Conservation (phyloP, 768 basidiomycete species). For the Podaxis sp. region DNA sequence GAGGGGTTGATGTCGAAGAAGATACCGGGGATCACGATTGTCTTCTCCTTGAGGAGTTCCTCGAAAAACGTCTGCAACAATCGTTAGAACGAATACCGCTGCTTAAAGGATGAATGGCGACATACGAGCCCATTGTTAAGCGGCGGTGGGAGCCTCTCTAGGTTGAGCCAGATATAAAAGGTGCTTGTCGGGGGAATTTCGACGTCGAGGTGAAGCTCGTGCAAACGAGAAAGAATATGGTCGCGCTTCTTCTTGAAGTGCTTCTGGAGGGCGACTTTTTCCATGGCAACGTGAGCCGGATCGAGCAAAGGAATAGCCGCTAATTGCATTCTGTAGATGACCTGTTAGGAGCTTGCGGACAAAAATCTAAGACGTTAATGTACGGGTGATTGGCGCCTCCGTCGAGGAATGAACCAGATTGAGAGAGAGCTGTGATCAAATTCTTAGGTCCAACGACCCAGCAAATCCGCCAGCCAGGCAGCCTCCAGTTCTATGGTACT, state of each 20-base stretch:
- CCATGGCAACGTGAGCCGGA: slow-evolving; percentile 60
- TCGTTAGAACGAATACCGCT: neutral
- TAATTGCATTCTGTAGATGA: slow-evolving; percentile 64
- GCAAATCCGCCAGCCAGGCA: slow-evolving; percentile 93
- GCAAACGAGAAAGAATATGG: slow-evolving; percentile 81
- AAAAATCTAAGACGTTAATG: slow-evolving; percentile 25
- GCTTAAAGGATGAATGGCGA: slow-evolving; percentile 1
- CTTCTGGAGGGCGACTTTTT: slow-evolving; percentile 83
- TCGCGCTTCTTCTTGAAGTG: slow-evolving; percentile 93
- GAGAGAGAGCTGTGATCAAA: slow-evolving; percentile 86
- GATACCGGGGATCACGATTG: slow-evolving; percentile 89
- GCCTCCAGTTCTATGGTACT: slow-evolving; percentile 79
- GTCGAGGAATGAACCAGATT: slow-evolving; percentile 91
- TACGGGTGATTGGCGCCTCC: slow-evolving; percentile 94
- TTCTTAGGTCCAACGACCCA: slow-evolving; percentile 94
- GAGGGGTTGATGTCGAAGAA: slow-evolving; percentile 85
- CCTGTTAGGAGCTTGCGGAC: neutral
- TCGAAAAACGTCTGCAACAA: slow-evolving; percentile 86
- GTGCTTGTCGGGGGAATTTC: slow-evolving; percentile 75
- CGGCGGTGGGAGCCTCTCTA: slow-evolving; percentile 76
- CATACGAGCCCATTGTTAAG: slow-evolving; percentile 83
- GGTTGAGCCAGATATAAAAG: slow-evolving; percentile 94
- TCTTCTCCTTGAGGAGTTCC: slow-evolving; percentile 86
- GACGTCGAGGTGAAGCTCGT: slow-evolving; percentile 76
- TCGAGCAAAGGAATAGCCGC: slow-evolving; percentile 86